phyloP scores from a whole-genome alignment of 2,329 filamentous ascomycete genomes.

The Cryphonectria naterciae region DNA sequence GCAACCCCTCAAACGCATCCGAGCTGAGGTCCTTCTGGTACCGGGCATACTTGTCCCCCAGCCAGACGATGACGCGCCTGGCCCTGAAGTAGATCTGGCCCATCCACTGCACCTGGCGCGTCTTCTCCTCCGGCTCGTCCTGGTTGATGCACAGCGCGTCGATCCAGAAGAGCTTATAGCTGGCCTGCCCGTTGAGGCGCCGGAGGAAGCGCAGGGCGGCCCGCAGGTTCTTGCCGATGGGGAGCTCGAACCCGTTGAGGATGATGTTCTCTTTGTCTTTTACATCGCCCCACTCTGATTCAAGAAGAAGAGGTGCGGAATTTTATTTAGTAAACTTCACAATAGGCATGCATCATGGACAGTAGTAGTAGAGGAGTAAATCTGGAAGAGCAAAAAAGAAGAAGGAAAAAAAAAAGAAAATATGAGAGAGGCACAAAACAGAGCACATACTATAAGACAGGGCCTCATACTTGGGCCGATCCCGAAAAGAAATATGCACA shows the following conservation, averaged over 20 bases:
- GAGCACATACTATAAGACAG: conserved; percentile 32
- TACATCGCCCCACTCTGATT: conserved; percentile 30
- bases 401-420: not conserved
- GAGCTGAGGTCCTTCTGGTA: not conserved
- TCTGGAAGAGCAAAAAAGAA: too few relatives aligned
- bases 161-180: conserved; percentile 29
- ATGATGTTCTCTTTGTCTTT: conserved; percentile 26
- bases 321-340: too few relatives aligned
- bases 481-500: conserved; percentile 26
- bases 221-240: conserved; percentile 29
- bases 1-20: not conserved
- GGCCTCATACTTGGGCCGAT: conserved; percentile 33
- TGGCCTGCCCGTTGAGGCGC: not conserved
- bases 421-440: not conserved
- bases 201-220: conserved; percentile 31
- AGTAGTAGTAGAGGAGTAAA: not conserved
- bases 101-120: conserved; percentile 33
- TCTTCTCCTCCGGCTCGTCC: conserved; percentile 31
- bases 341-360: too few relatives aligned
- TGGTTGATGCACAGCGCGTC: conserved; percentile 36
- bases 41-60: conserved; percentile 26
- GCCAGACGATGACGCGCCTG: conserved; percentile 31
- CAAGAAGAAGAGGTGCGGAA: too few relatives aligned
- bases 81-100: conserved; percentile 33
- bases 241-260: conserved; percentile 28